Evolutionary conservation across 352 stramenopile species (phyloP), one percentile per base, ranked within the genome.

Genomic region (Blastocystis sp.): DNA sequence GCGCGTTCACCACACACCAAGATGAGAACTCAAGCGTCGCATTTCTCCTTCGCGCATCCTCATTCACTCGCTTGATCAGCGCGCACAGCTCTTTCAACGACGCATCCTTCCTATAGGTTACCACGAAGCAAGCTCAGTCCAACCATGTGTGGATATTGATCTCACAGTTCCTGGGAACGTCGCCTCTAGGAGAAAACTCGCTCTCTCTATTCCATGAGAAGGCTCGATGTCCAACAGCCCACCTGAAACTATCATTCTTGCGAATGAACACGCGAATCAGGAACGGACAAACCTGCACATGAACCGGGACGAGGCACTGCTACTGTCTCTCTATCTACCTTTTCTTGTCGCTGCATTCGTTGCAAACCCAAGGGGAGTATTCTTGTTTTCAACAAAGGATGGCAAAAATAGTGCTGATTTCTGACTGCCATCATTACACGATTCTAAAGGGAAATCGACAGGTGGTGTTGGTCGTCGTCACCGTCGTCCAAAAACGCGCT

Each of bases 61-160:
- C 74, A 45, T 85, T 85, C 26, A 85, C 74, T 37, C 70, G 74
- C 50, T 85, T 85, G 0, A 85, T 62, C 19, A 85, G 51, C 3
- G 74, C 13, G n/a, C 74, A 85, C 12, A 85, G 74, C 51, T 85
- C 74, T 41, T 85, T 85, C 19, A 85, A 37, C 1, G 74, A 70
- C 19, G 74, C 74, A 69, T 85, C 74, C 45, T 85, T 85, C 74
- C 74, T 85, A 69, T 33, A 50, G 1, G 10, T 31, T 85, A 19
- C 33, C 1, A 13, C n/a, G 6, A n/a, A 31, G 3, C 2, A n/a
- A 12, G 4, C 35, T 3, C 29, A 51, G 1, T 35, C 19, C 9
- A 60, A 85, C 74, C 74, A 85, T 50, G 74, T 85, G 35, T 85
- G 74, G 41, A 85, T 85, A 29, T 85, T 85, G 50, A 85, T 85